Conservation (phyloP, 768 basidiomycete genomes). For the Rhizopogon salebrosus region DNA sequence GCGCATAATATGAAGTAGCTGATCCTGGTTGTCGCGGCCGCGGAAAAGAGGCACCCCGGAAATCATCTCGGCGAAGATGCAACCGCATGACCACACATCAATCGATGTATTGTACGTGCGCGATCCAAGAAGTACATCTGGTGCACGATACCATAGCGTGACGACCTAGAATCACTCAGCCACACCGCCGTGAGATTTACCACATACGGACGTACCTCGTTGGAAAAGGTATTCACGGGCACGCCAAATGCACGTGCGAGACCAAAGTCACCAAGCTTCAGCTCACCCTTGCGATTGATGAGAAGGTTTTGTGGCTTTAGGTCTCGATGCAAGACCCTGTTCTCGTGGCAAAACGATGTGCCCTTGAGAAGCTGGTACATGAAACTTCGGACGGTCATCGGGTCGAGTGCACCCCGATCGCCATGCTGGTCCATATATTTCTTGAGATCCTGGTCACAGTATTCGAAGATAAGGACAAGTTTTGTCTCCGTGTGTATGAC, state of each 20-base stretch:
- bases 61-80: conserved; percentile 99
- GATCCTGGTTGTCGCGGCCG: conserved; percentile 95
- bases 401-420: conserved; percentile 90
- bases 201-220: conserved; percentile 55
- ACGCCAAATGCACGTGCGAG: conserved; percentile 97
- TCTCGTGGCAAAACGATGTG: conserved; percentile 97
- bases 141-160: conserved; percentile 97
- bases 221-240: conserved; percentile 98
- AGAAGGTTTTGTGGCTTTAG: conserved; percentile 97
- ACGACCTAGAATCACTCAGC: conserved; percentile 63
- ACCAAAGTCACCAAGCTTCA: conserved; percentile 98
- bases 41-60: conserved; percentile 94
- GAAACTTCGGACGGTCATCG: conserved; percentile 85
- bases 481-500: conserved; percentile 99
- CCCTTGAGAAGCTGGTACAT: conserved; percentile 98
- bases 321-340: conserved; percentile 95
- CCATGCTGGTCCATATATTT: conserved; percentile 99
- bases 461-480: conserved; percentile 97
- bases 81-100: conserved; percentile 98
- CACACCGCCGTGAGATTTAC: neutral
- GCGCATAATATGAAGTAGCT: conserved; percentile 95
- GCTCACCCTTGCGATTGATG: conserved; percentile 94
- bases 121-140: conserved; percentile 94
- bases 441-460: conserved; percentile 96
- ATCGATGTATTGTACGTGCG: conserved; percentile 97